phyloP scores from a whole-genome alignment of 2,329 filamentous ascomycete genomes.

The Microascus cirrosus region DNA sequence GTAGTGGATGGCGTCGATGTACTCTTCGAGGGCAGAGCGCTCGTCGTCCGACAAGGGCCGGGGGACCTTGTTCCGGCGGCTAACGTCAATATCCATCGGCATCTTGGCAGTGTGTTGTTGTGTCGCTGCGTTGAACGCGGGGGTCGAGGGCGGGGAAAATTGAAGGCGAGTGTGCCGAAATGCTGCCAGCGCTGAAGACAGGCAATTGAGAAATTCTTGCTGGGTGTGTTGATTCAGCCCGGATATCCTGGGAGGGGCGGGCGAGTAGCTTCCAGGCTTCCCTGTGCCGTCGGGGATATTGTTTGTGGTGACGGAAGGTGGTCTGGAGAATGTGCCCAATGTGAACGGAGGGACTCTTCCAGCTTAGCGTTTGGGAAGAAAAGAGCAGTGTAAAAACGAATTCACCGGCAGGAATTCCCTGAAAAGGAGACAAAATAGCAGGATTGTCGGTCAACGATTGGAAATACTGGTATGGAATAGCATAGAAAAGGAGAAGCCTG shows the following conservation, averaged over 20 bases:
- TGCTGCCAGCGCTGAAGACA: not conserved
- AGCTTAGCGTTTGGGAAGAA: not conserved
- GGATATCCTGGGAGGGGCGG: not conserved
- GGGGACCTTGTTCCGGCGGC: slow-evolving; percentile 77
- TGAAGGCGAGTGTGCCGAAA: not conserved
- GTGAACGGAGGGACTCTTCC: not conserved
- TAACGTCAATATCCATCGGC: slow-evolving; percentile 57
- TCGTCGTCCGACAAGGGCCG: slow-evolving; percentile 72
- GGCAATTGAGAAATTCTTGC: not conserved
- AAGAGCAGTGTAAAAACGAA: not conserved
- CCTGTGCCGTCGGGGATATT: not conserved
- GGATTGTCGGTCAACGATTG: not conserved
- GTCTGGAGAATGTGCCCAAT: not conserved
- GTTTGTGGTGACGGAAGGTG: not conserved
- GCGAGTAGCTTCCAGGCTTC: not conserved
- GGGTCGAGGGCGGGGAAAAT: not conserved
- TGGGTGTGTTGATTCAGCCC: not conserved
- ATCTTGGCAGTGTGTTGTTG: slow-evolving; percentile 2
- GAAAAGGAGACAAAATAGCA: not conserved
- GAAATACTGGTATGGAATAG: not conserved
- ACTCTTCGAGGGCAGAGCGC: slow-evolving; percentile 77
- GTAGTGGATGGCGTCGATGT: slow-evolving; percentile 89
- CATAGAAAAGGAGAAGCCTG: not conserved
- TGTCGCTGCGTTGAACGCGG: not conserved
- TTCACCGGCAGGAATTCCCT: not conserved